phyloP scores from a whole-genome alignment of 495 filamentous ascomycete species.

The Aspergillus avenaceus region DNA sequence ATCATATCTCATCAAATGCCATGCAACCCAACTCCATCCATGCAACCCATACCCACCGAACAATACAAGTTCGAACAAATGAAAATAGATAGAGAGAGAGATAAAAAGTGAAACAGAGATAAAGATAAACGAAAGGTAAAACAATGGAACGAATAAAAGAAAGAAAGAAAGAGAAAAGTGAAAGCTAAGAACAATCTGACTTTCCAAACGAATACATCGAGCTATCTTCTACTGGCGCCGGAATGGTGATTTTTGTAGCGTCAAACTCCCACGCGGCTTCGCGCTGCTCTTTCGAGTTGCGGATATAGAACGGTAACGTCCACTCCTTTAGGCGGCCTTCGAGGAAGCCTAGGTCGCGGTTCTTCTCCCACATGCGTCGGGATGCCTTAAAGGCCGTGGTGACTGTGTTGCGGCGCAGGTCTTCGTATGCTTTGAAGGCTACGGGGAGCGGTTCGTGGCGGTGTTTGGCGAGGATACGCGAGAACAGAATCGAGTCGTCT shows the following conservation, averaged over 20 bases:
- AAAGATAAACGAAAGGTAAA: not conserved
- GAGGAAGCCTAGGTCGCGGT: conserved; percentile 37
- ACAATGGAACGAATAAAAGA: not conserved
- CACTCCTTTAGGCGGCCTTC: conserved; percentile 37
- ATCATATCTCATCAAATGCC: conserved; percentile 10
- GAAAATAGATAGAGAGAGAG: not conserved
- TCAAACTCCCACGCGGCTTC: conserved; percentile 40
- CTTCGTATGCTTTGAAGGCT: conserved; percentile 50
- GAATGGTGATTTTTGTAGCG: conserved; percentile 27
- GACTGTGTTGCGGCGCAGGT: conserved; percentile 45
- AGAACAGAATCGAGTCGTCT: conserved; percentile 57
- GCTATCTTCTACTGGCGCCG: conserved; percentile 18
- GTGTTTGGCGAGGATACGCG: conserved; percentile 40
- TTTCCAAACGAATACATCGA: conserved; percentile 21
- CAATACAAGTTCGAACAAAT: no score
- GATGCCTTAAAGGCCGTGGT: conserved; percentile 50
- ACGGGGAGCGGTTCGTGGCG: conserved; percentile 33
- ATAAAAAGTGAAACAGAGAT: not conserved
- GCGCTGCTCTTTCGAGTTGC: conserved; percentile 24
- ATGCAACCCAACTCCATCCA: conserved; percentile 2
- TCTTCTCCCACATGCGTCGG: conserved; percentile 37
- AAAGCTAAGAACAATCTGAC: not conserved
- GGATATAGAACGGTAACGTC: conserved; percentile 31
- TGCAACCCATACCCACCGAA: no score
- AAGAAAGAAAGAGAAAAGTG: not conserved